These are phyloP conservation scores for Aureoboletus auriporus DNA, from an alignment of 768 basidiomycete genomes.

Conservation along the genomic window DNA sequence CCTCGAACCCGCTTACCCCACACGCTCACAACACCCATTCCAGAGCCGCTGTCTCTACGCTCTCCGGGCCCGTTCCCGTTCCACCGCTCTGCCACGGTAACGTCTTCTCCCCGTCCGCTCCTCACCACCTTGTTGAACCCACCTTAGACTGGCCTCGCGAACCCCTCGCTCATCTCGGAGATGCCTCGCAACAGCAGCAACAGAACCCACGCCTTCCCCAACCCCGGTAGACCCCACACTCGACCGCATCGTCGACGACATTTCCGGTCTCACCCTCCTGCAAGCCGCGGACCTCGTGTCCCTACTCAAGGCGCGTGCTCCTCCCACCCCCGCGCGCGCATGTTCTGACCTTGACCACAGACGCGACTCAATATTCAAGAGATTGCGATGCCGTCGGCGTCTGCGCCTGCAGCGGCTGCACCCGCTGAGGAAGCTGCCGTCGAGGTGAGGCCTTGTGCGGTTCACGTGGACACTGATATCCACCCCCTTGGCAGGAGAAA, in stretches of 20 bases:
- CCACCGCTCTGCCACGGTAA: constrained; percentile 12
- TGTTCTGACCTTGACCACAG: constrained; percentile 36
- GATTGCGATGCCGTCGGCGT: constrained; percentile 84
- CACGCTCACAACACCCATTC: not conserved
- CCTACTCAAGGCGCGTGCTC: constrained; percentile 70
- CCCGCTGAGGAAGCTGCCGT: constrained; percentile 56
- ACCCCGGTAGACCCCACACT: constrained; percentile 59
- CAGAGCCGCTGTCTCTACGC: constrained; percentile 21
- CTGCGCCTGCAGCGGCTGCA: constrained; percentile 54
- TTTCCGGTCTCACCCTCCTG: constrained; percentile 80
- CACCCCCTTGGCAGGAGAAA: constrained; percentile 59
- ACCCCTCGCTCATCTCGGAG: constrained; percentile 36
- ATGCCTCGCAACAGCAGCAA: constrained; percentile 54
- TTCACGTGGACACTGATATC: not conserved
- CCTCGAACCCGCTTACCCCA: not conserved
- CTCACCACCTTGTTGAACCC: not conserved
- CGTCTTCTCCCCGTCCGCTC: not conserved
- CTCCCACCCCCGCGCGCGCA: not conserved
- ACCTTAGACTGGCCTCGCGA: constrained; percentile 19
- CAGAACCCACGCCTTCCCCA: constrained; percentile 39
- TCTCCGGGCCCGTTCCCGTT: constrained; percentile 13
- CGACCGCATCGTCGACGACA: constrained; percentile 85
- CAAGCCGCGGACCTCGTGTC: constrained; percentile 95
- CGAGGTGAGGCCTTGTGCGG: constrained; percentile 44
- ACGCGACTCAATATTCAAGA: constrained; percentile 94